Percentiles rank a stretch among this genome's conserved stretches.
phyloP scores from a whole-genome alignment of 805 yeast species.

The Myxozyma mucilagina region DNA sequence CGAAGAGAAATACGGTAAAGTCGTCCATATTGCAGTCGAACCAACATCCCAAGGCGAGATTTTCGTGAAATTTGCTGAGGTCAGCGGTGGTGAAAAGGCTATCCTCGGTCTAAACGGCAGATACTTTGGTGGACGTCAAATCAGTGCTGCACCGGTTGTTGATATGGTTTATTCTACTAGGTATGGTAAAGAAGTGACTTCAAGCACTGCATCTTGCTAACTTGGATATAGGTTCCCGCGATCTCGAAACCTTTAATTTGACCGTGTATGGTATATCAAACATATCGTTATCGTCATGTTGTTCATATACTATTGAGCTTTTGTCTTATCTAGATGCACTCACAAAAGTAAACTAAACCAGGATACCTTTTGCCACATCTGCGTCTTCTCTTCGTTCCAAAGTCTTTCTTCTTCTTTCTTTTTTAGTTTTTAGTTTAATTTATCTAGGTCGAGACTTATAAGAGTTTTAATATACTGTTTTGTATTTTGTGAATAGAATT shows the following conservation, averaged over 20 bases:
- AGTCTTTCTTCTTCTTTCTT: not conserved
- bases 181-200: constrained; percentile 25
- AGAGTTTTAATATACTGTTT: too few relatives aligned
- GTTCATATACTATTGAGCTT: not conserved
- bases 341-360: too few relatives aligned
- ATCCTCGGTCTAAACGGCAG: constrained; percentile 40
- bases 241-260: constrained; percentile 19
- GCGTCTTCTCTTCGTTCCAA: not conserved
- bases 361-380: too few relatives aligned
- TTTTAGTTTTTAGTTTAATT: not conserved
- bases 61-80: constrained; percentile 38
- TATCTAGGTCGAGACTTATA: not conserved
- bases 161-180: constrained; percentile 39
- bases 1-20: constrained; percentile 42
- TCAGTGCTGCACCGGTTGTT: constrained; percentile 37
- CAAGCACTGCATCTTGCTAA: not conserved
- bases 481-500: too few relatives aligned
- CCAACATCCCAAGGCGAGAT: constrained; percentile 39
- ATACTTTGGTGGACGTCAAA: constrained; percentile 41
- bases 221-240: constrained; percentile 30
- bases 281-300: not conserved
- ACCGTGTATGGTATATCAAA: not conserved
- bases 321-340: too few relatives aligned
- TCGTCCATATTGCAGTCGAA: constrained; percentile 39
- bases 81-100: constrained; percentile 36